Percentiles rank a stretch among this genome's conserved stretches.
These are phyloP conservation scores for Nicotiana benthamiana DNA, from an alignment of 257 asterid species.

Conservation along the genomic window DNA sequence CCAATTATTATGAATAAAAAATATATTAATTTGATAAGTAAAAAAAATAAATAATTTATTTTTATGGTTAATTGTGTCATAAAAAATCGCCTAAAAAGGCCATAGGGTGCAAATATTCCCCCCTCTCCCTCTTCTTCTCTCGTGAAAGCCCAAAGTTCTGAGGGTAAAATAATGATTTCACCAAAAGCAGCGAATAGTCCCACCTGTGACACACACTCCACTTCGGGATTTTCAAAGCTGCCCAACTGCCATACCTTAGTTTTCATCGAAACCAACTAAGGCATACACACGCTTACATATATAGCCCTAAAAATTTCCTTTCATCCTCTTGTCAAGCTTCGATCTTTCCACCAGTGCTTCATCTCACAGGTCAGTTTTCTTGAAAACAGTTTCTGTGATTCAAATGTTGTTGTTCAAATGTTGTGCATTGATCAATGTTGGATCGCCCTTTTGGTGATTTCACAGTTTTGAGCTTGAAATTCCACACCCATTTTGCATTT, in stretches of 20 bases:
- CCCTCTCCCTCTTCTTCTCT: no score
- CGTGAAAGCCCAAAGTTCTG: not conserved
- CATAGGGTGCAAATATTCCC: no score
- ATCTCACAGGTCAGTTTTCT: not conserved
- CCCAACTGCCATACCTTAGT: conserved; percentile 43
- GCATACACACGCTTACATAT: not conserved
- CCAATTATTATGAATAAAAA: no score
- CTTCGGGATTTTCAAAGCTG: conserved; percentile 57
- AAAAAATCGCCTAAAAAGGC: no score
- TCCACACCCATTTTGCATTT: not conserved
- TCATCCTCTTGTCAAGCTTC: not conserved
- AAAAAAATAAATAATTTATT: no score
- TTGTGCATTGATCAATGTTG: not conserved
- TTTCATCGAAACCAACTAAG: conserved; percentile 45
- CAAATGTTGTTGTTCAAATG: not conserved
- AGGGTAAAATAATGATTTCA: conserved; percentile 11
- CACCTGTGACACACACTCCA: not conserved
- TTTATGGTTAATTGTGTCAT: no score
- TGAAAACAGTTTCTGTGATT: not conserved
- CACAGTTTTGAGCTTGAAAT: not conserved
- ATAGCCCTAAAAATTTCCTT: not conserved
- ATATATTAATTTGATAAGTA: no score
- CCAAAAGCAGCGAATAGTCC: conserved; percentile 3
- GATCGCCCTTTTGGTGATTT: not conserved
- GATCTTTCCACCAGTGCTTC: not conserved